Conservation (phyloP, 1,284 basidiomycete species). For the Microbotryum saponariae region DNA sequence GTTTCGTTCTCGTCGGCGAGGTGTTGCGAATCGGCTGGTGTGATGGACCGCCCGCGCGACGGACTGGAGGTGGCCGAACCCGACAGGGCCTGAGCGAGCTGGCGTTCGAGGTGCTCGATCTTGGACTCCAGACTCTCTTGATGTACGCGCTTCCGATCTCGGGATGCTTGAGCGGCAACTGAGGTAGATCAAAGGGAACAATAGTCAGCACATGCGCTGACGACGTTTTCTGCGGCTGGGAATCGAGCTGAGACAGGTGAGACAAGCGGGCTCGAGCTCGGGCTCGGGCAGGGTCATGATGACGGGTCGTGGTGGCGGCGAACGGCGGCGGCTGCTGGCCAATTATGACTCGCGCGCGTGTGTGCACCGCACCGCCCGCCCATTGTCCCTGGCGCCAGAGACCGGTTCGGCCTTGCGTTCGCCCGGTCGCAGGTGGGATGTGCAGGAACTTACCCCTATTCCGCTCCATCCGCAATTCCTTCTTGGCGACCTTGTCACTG, state of each 20-base stretch:
- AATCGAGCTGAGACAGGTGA: not conserved
- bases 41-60: not conserved
- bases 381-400: not conserved
- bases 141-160: slow-evolving; percentile 7
- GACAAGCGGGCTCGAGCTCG: not conserved
- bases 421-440: not conserved
- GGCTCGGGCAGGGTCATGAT: too few species aligned
- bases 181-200: not conserved
- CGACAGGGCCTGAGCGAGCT: not conserved
- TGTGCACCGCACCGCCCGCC: not conserved
- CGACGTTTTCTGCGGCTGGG: too few species aligned
- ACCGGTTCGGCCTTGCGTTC: not conserved
- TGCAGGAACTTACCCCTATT: slow-evolving; percentile 1
- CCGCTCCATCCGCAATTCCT: slow-evolving; percentile 7
- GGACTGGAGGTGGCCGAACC: not conserved
- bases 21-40: not conserved
- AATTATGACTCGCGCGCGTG: not conserved
- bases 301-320: not conserved
- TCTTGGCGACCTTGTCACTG: not conserved
- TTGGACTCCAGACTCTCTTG: not conserved
- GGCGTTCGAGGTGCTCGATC: slow-evolving; percentile 8
- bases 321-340: too few species aligned
- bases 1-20: slow-evolving; percentile 25
- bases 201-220: too few species aligned
- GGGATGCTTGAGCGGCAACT: slow-evolving; percentile 13